Evolutionary conservation across 2,329 filamentous ascomycete genomes (phyloP), one percentile per base, ranked within the genome.

Genomic region (Thermoascus crustaceus): DNA sequence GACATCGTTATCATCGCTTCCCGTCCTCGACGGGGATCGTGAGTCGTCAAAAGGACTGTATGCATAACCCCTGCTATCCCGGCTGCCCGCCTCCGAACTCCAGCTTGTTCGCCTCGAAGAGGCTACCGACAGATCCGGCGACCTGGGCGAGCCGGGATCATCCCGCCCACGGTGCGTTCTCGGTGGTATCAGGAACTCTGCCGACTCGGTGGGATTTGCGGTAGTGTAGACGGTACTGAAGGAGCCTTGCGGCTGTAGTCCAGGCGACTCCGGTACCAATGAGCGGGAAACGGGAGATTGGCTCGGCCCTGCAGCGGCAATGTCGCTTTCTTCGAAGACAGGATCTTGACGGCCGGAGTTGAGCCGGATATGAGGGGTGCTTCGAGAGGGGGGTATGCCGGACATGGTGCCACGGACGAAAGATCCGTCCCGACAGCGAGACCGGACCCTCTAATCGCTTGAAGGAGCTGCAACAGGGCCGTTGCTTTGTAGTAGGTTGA

Each of bases 101-200:
- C 76, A 80, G 56, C 78, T 83, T 20, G 77, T 77, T 39, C 77
- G 64, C 44, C 76, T 66, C 30, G 76, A 81, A 8, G 74, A 77
- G 52, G 69, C 66, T 32, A 55, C 64, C 27, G 71, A 72, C 3
- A 59, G 58, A 19, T 65, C 63, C 1, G 71, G 69, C 19, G 72
- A 72, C n/a, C 62, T 56, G 20, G 52, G 50, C 3, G 58, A 52
- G 6, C 65, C 67, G 22, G 70, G 66, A 22, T 73, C 64, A 47
- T 76, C 74, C 41, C 70, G 61, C 42, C 69, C 72, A 20, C 68
- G 63, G 29, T 66, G 61, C 37, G 68, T 61, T 30, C 62, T 63
- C 26, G 69, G 67, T 34, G 58, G 58, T 14, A 61, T 47, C 3
- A 61, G 43, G 11, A 57, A 54, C 29, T 61, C 58, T 6, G 58